Evolutionary conservation across 2,329 filamentous ascomycete genomes (phyloP).

Genomic region (Fusarium domesticum): DNA sequence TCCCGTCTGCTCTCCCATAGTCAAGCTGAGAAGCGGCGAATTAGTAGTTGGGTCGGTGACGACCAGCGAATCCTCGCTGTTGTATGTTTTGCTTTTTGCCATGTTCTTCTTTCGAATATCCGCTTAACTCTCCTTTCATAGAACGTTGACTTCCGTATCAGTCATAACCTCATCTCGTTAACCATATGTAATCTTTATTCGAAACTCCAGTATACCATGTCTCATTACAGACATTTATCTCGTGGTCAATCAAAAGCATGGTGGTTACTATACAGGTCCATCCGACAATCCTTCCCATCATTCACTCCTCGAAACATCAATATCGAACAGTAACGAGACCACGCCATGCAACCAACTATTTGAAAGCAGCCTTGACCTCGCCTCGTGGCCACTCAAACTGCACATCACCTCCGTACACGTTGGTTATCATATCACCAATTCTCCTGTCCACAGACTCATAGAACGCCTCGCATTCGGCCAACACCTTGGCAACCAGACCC

Average conservation of each 20-base stretch:
- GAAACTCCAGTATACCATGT: neutral
- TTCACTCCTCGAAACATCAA: slow-evolving; percentile 10
- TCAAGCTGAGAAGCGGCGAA: too few species aligned
- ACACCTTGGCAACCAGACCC: slow-evolving; percentile 55
- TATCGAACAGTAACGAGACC: too few species aligned
- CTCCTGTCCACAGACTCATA: slow-evolving; percentile 61
- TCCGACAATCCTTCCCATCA: too few species aligned
- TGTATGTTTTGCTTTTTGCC: neutral
- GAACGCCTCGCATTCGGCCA: slow-evolving; percentile 60
- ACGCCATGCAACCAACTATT: slow-evolving; percentile 17
- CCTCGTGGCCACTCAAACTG: slow-evolving; percentile 64
- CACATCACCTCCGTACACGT: slow-evolving; percentile 63
- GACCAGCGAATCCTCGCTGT: neutral
- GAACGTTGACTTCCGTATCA: neutral
- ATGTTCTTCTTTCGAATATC: neutral
- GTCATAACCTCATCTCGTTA: neutral
- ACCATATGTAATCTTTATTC: neutral
- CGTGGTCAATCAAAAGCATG: neutral
- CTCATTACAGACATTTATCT: neutral
- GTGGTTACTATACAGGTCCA: neutral
- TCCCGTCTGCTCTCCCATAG: too few species aligned
- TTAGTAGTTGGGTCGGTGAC: neutral
- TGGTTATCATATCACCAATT: slow-evolving; percentile 57
- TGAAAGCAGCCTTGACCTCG: slow-evolving; percentile 60
- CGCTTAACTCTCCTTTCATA: too few species aligned